Conservation (phyloP, 31 red algal species). For the Asparagopsis taxiformis region DNA sequence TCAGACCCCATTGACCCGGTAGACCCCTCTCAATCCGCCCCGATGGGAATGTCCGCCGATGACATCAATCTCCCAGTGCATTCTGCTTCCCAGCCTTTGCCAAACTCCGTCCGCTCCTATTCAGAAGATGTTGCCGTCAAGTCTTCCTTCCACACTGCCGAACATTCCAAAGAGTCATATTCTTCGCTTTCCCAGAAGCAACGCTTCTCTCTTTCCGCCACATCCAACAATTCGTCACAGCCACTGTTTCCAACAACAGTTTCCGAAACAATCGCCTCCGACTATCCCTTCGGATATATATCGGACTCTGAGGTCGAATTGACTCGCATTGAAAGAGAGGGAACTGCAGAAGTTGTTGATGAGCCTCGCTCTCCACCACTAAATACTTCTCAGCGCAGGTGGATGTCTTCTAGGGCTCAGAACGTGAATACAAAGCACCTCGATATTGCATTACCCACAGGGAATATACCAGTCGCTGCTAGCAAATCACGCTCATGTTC, state of each 20-base stretch:
- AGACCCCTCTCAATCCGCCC: neutral
- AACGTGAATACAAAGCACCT: neutral
- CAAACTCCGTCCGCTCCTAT: neutral
- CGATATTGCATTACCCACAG: neutral
- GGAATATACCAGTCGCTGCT: neutral
- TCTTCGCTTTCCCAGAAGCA: neutral
- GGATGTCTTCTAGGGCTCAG: constrained; percentile 23
- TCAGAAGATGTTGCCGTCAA: neutral
- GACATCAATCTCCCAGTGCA: neutral
- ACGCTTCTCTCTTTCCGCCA: neutral
- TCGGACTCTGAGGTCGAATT: constrained; percentile 67
- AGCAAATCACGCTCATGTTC: neutral
- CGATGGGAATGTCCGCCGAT: neutral
- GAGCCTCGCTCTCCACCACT: constrained; percentile 43
- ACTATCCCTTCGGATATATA: constrained; percentile 49
- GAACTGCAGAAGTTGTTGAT: constrained; percentile 42
- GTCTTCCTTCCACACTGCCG: neutral
- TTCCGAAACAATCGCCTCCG: constrained; percentile 8
- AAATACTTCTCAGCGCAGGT: constrained; percentile 18
- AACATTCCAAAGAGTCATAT: neutral
- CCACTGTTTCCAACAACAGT: neutral
- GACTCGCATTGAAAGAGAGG: constrained; percentile 42
- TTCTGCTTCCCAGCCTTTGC: neutral
- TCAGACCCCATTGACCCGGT: neutral
- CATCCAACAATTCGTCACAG: neutral